These are phyloP conservation scores for Corymbia citriodora DNA, from an alignment of 441 rosid genomes.

Conservation along the genomic window DNA sequence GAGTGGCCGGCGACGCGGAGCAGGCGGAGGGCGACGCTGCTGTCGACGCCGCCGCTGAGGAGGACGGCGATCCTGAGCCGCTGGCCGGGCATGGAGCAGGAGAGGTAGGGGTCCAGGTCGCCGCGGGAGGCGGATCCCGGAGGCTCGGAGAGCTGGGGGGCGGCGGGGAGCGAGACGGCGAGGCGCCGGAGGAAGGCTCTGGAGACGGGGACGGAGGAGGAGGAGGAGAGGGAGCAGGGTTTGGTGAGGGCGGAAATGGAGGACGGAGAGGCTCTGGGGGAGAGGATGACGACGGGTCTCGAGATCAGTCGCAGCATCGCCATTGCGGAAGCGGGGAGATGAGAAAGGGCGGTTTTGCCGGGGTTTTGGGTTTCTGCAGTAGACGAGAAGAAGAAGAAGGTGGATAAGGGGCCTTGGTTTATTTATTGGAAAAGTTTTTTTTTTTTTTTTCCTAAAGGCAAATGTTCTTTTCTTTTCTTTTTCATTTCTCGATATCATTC, in stretches of 20 bases:
- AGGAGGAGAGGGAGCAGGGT: not conserved
- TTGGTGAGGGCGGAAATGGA: not conserved
- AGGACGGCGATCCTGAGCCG: constrained; percentile 69
- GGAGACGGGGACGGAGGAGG: not conserved
- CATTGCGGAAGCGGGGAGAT: not conserved
- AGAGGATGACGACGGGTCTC: not conserved
- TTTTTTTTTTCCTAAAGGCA: too few species aligned
- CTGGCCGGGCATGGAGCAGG: constrained; percentile 59
- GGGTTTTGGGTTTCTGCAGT: not conserved
- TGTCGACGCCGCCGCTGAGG: constrained; percentile 89
- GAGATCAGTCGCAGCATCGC: not conserved
- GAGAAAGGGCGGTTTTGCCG: not conserved
- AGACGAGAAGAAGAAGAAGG: not conserved
- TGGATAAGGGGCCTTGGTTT: not conserved
- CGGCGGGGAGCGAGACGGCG: not conserved
- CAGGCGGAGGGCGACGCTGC: constrained; percentile 92
- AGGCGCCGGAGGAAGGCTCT: not conserved
- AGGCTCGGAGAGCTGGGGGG: not conserved
- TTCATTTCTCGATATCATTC: not conserved
- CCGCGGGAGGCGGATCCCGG: not conserved
- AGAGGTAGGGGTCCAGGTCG: constrained; percentile 42
- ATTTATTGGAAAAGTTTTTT: not conserved
- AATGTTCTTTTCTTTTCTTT: too few species aligned
- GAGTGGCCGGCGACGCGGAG: constrained; percentile 85
- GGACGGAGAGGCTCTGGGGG: not conserved